Evolutionary conservation across 352 stramenopile genomes (phyloP).

Genomic region (Phytophthora hibernalis): DNA sequence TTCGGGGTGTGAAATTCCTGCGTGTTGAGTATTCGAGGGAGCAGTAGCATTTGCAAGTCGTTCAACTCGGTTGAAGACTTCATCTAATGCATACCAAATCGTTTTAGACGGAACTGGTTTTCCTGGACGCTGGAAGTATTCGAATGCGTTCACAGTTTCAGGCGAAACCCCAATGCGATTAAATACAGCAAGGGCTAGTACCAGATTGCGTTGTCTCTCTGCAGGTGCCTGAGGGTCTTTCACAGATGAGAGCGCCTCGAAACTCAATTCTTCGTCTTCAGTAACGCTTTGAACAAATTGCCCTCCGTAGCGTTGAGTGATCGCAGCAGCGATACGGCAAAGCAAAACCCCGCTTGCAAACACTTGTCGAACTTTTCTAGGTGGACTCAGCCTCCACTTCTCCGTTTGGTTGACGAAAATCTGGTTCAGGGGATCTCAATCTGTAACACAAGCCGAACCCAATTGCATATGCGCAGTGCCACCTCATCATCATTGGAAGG

Average conservation of each 20-base stretch:
- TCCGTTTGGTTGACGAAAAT: slow-evolving; percentile 19
- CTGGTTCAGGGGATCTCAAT: slow-evolving; percentile 23
- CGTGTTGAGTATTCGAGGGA: neutral
- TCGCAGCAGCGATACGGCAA: slow-evolving; percentile 38
- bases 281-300: slow-evolving; percentile 1
- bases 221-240: slow-evolving; percentile 11
- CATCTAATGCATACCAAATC: slow-evolving; percentile 27
- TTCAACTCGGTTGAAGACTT: slow-evolving; percentile 14
- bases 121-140: slow-evolving; percentile 11
- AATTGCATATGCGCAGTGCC: slow-evolving; percentile 25
- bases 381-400: slow-evolving; percentile 10
- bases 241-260: neutral
- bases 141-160: slow-evolving; percentile 14
- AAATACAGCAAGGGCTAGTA: slow-evolving; percentile 20
- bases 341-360: slow-evolving; percentile 50
- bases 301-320: slow-evolving; percentile 20
- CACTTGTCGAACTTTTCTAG: slow-evolving; percentile 12
- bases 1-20: neutral
- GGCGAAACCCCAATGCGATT: slow-evolving; percentile 19
- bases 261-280: neutral
- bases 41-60: neutral
- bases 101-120: slow-evolving; percentile 8
- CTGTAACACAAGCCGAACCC: slow-evolving; percentile 14
- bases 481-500: slow-evolving; percentile 1
- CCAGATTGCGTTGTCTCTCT: slow-evolving; percentile 26